Evolutionary conservation across 176 grass and related monocot species (phyloP), one percentile per base, ranked within the genome.

Genomic region (Metroxylon sagu): DNA sequence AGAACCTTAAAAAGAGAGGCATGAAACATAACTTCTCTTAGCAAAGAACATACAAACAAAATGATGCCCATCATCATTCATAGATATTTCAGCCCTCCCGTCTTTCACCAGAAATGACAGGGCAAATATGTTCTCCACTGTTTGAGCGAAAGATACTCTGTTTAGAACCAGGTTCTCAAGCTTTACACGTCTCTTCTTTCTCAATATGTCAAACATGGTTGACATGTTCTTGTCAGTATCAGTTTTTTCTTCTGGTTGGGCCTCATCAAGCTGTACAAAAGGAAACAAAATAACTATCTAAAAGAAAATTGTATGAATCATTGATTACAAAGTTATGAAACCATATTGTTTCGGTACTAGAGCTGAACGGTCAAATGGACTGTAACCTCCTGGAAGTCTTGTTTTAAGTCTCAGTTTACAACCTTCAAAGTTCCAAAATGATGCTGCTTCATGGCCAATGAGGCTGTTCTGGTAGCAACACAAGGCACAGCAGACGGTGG

Each of bases 71-170:
- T 59, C 51, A 6, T 53, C 56, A 56, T 71, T 39, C 54, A 85
- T 54, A 19, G 17, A 16, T 66, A 85, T 76, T 51, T 62, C 48
- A 1, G 29, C 74, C 66, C 74, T 64, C 29, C 74, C 80, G 4
- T 83, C 74, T 29, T 82, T 82, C 52, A 82, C 73, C 7, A 82
- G 68, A 73, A 82, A 82, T 7, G 80, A 72, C 21, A 82, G 62
- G 4, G 80, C 67, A 61, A 82, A 82, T 72, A 82, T 61, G 53
- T 82, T 82, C 62, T 82, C 80, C 1, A 68, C 62, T 0, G 80
- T 77, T 31, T 82, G 68, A 18, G 73, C 66, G 66, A 82, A 82
- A 21, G 74, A 77, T 14, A 54, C 14, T 10, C 56, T 28, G 30
- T 77, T 82, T 48, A 82, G 15, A 56, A 82, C 6, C 48, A 82